Evolutionary conservation across 768 basidiomycete species (phyloP), one percentile per base, ranked within the genome.

Genomic region (Russula compacta): DNA sequence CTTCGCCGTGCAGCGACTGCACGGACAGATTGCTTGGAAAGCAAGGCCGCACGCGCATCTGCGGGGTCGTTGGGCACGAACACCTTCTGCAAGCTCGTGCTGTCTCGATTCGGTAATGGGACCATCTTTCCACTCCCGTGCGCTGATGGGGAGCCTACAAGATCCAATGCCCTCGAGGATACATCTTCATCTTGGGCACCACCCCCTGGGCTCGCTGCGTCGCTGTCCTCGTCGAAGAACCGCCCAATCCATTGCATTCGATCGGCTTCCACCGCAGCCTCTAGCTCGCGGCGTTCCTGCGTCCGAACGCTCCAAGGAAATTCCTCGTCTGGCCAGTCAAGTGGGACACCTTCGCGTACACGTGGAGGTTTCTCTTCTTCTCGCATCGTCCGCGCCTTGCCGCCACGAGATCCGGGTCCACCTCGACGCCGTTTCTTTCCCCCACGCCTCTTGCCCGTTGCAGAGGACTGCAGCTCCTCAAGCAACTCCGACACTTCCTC

Each of bases 271-370:
- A 84, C 79, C 35, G 78, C 77, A 67, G 79, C 80, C 24, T 77
- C 76, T 49, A 76, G 65, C 52, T 83, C 81, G 24, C 75, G 73
- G 36, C 79, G 77, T 69, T 85, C 80, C 63, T 81, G 77, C n/a
- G 74, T 76, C 56, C 84, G 76, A 64, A 85, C 69, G 52, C 79
- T 80, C 90, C 89, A 92, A 21, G 90, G 89, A 67, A 90, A 91
- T 71, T 83, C 83, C 8, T 76, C 65, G 67, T 92, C 90, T 7
- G 85, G 85, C 89, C 90, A 92, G 68, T 88, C 85, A 10, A 88
- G 86, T 56, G 73, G 64, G n/a, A 6, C 44, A 14, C 58, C 54
- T 12, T 59, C 62, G 15, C 59, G 57, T n/a, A 50, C 44, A 32
- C 49, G 55, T 7, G 61, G 39, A 14, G 51, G 49, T 55, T 24